These are phyloP conservation scores for Alternaria tenuissima DNA, from an alignment of 2,329 filamentous ascomycete species.

Conservation along the genomic window DNA sequence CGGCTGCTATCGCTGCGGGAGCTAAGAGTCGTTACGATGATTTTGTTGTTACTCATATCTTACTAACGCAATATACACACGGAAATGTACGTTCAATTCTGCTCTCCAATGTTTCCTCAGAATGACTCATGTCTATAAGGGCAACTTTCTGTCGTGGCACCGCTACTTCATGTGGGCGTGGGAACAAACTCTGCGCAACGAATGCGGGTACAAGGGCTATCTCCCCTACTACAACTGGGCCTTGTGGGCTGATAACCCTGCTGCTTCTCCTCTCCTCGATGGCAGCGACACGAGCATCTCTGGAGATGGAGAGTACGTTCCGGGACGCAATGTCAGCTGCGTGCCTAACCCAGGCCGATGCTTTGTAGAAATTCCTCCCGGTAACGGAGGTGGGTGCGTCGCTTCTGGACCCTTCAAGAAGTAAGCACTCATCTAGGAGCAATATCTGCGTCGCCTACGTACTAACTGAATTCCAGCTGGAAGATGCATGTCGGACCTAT, in stretches of 20 bases:
- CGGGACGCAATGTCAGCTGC: conserved; percentile 1
- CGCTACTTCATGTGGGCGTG: conserved; percentile 53
- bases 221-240: conserved; percentile 13
- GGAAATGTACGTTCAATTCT: neutral
- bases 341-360: conserved; percentile 1
- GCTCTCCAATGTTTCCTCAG: conserved; percentile 11
- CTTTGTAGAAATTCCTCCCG: conserved; percentile 35
- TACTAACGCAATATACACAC: too few relatives aligned
- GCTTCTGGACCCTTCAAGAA: conserved; percentile 52
- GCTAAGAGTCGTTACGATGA: conserved; percentile 22
- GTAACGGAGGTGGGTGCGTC: conserved; percentile 64
- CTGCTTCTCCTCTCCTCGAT: conserved; percentile 6
- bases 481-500: conserved; percentile 59
- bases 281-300: conserved; percentile 12
- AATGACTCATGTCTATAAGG: conserved; percentile 18
- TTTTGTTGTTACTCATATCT: too few relatives aligned
- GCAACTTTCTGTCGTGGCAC: conserved; percentile 49
- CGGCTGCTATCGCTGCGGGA: conserved; percentile 33
- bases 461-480: conserved; percentile 21
- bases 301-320: conserved; percentile 4
- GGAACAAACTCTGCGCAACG: conserved; percentile 52
- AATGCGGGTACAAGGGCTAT: conserved; percentile 37
- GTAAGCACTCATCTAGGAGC: too few relatives aligned
- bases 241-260: conserved; percentile 6
- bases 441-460: conserved; percentile 41